Evolutionary conservation across 192 early-diverging fungal genomes (phyloP), one percentile per base, ranked within the genome.

Genomic region (Coemansia biformis): DNA sequence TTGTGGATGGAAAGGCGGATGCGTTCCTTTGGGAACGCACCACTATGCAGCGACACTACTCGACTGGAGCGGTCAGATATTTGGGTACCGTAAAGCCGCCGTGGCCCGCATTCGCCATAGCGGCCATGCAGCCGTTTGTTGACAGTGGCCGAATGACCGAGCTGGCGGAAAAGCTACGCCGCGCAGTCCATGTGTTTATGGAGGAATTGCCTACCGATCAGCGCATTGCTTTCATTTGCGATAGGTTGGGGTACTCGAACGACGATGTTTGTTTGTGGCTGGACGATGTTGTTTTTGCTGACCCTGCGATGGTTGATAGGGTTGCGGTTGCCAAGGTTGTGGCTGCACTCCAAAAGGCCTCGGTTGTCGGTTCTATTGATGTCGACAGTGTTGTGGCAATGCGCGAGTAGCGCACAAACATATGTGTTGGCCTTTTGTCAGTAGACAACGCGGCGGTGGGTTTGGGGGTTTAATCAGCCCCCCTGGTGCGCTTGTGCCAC

Each of bases 1-100:
- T 89, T 38, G 76, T 80, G 31, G 57, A 67, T 6, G 79, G 79
- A 17, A 46, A 56, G 6, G 66, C 65, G 6, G 92, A 93, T 65
- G 86, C 82, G 7, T 95, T 95, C 45, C 67, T 95, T 52, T 95
- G 92, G 92, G 92, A 95, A 51, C 77, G 81, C 0, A 85, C 91
- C 26, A 95, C 90, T n/a, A 95, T 90, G 54, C 89, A 95, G 60
- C 81, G 85, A 4, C 80, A 89, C 54, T 87, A 91, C 43, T 82
- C 81, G 18, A 66, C 69, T 11, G 74, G 79, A 12, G 78, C 82
- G 51, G 78, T 93, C 34, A 74, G 79, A 24, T 80, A 79, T 38
- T 78, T 90, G 35, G 85, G 84, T 31, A 78, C 81, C 7, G 87
- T 93, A 38, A 79, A 82, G 3, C 89, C 91, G n/a, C 87, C 86